phyloP scores from a whole-genome alignment of 768 basidiomycete genomes.

The Cubamyces sp. region DNA sequence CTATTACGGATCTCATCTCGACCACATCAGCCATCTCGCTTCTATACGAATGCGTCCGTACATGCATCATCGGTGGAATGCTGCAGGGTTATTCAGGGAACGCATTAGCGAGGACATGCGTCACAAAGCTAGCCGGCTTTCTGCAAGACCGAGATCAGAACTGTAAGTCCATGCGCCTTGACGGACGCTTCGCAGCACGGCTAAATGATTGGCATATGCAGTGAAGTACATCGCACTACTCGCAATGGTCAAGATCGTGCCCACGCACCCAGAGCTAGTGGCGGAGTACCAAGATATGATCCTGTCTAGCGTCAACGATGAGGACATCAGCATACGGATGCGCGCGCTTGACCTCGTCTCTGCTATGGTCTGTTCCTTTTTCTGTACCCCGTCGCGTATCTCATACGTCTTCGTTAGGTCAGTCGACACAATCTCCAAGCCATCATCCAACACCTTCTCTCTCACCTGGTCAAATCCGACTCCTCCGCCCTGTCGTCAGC shows the following conservation, averaged over 20 bases:
- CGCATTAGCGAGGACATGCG: slow-evolving; percentile 82
- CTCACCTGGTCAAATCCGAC: slow-evolving; percentile 75
- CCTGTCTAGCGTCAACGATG: slow-evolving; percentile 85
- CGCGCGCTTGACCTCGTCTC: slow-evolving; percentile 92
- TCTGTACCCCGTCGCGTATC: neutral
- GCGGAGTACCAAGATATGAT: slow-evolving; percentile 93
- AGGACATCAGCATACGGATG: slow-evolving; percentile 95
- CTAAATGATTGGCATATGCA: slow-evolving; percentile 38
- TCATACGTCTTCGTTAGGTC: slow-evolving; percentile 53
- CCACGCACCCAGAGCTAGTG: slow-evolving; percentile 86
- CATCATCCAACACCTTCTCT: slow-evolving; percentile 87
- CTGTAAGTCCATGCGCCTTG: slow-evolving; percentile 52
- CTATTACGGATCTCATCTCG: slow-evolving; percentile 93
- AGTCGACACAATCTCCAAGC: slow-evolving; percentile 83
- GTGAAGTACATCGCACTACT: slow-evolving; percentile 97
- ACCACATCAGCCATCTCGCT: slow-evolving; percentile 95
- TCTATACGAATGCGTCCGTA: slow-evolving; percentile 97
- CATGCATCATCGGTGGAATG: slow-evolving; percentile 98
- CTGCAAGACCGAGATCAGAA: slow-evolving; percentile 95
- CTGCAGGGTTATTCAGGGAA: slow-evolving; percentile 78
- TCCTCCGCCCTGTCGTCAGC: slow-evolving; percentile 60
- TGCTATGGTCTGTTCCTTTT: slow-evolving; percentile 70
- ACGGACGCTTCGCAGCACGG: neutral
- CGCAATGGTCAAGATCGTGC: slow-evolving; percentile 95
- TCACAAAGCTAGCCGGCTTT: slow-evolving; percentile 91